Conservation (phyloP, 2,329 filamentous ascomycete species). For the Daldinia sp. region DNA sequence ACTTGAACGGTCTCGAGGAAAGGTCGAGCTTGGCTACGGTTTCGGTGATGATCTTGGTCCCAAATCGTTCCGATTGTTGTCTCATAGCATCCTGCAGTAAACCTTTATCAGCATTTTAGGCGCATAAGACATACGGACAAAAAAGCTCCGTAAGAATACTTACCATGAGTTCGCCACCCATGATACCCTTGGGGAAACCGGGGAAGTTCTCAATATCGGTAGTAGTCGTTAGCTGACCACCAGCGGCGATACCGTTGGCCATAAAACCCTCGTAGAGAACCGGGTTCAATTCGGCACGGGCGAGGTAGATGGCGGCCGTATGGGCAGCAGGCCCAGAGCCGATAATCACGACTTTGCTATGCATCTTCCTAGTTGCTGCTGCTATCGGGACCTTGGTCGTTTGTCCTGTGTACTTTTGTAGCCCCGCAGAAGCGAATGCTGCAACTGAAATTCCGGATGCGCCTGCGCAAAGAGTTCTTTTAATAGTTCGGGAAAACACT, state of each 20-base stretch:
- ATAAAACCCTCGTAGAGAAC: conserved; percentile 98
- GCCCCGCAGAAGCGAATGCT: conserved; percentile 70
- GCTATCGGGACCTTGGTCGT: conserved; percentile 51
- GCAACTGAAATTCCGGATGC: conserved; percentile 76
- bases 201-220: conserved; percentile 99
- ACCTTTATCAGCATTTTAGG: conserved; percentile 1
- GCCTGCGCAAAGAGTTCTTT: conserved; percentile 78
- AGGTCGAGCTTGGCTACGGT: conserved; percentile 91
- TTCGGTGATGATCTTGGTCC: conserved; percentile 91
- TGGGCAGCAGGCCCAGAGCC: conserved; percentile 97
- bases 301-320: conserved; percentile 95
- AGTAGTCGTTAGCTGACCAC: conserved; percentile 96
- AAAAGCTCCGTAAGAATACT: conserved; percentile 39
- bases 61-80: conserved; percentile 88
- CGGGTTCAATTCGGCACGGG: conserved; percentile 91
- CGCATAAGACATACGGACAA: neutral
- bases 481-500: conserved; percentile 88
- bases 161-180: conserved; percentile 87
- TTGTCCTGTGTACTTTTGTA: conserved; percentile 58
- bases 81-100: conserved; percentile 81
- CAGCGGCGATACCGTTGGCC: conserved; percentile 94
- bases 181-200: conserved; percentile 89
- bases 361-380: conserved; percentile 72
- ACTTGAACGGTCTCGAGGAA: conserved; percentile 84
- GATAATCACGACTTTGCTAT: conserved; percentile 90